These are phyloP conservation scores for Flaveria linearis DNA, from an alignment of 129 eudicot genomes.

Conservation along the genomic window DNA sequence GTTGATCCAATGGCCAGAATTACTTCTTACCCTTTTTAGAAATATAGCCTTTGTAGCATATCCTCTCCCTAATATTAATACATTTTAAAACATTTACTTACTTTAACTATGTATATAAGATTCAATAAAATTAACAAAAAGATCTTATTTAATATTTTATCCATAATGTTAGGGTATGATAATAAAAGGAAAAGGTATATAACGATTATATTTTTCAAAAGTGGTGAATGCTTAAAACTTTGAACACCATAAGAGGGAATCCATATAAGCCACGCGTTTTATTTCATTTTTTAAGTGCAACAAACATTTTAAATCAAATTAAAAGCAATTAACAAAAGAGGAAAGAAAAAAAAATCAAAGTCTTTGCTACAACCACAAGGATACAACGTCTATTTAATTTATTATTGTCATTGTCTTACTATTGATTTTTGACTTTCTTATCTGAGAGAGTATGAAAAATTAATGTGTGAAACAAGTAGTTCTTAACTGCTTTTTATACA, in stretches of 20 bases:
- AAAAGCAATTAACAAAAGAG: constrained; percentile 21
- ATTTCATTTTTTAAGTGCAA: constrained; percentile 1
- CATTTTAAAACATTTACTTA: too few species aligned
- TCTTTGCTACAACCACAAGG: constrained; percentile 2
- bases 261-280: neutral
- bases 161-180: too few species aligned
- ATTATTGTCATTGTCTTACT: neutral
- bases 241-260: neutral
- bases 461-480: neutral
- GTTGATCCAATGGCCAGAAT: too few species aligned
- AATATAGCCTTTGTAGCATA: too few species aligned
- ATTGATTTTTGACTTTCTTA: constrained; percentile 9
- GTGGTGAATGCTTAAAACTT: neutral
- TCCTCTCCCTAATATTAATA: too few species aligned
- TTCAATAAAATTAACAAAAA: too few species aligned
- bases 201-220: too few species aligned
- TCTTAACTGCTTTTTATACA: too few species aligned
- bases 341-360: neutral
- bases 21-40: too few species aligned
- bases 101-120: too few species aligned
- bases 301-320: neutral
- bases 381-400: constrained; percentile 18
- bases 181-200: too few species aligned
- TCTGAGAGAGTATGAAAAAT: neutral
- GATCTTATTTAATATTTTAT: too few species aligned